These are phyloP conservation scores for Backusella morwellensis DNA, from an alignment of 192 early-diverging fungal genomes.

Conservation along the genomic window DNA sequence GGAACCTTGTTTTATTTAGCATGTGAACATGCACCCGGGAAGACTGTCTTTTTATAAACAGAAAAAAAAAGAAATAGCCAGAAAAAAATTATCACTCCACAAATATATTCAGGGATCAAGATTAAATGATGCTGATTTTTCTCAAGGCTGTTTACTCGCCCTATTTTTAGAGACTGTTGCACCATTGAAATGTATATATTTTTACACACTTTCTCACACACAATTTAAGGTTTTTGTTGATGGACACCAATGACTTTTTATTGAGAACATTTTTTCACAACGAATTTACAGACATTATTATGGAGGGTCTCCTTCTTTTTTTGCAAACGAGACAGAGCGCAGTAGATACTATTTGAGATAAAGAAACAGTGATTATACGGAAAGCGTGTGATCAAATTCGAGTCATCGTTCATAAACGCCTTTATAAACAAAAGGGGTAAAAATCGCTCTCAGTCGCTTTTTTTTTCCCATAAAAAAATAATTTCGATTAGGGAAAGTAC, in stretches of 20 bases:
- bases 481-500: too few species aligned
- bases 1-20: neutral
- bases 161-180: neutral
- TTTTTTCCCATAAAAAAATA: neutral
- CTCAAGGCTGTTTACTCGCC: neutral
- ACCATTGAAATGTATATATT: neutral
- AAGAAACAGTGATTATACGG: neutral
- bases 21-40: neutral
- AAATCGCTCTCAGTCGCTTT: neutral
- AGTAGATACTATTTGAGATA: neutral
- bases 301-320: neutral
- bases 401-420: neutral
- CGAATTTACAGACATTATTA: neutral
- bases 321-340: neutral
- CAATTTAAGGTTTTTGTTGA: neutral
- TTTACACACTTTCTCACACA: neutral
- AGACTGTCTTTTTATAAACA: neutral
- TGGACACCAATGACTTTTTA: neutral
- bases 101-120: too few species aligned
- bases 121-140: too few species aligned
- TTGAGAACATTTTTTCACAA: neutral
- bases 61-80: neutral
- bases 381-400: neutral
- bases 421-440: neutral
- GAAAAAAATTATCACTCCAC: neutral